Percentiles rank a stretch among this genome's conserved stretches.
Conservation (phyloP, 106 monocot species). For the Phalaenopsis aphrodite region DNA sequence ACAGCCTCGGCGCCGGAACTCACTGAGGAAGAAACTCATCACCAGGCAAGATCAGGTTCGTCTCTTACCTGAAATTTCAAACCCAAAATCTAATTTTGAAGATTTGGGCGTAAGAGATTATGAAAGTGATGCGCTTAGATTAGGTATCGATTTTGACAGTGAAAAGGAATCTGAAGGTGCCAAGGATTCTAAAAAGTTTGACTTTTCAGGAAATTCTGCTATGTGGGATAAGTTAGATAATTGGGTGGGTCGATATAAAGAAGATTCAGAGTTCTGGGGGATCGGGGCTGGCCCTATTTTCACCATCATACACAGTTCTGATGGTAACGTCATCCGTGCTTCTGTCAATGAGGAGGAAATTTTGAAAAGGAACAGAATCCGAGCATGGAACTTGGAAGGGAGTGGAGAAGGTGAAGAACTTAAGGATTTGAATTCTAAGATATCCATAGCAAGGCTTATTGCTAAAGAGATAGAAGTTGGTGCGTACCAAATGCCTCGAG, state of each 20-base stretch:
- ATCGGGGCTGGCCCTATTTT: constrained; percentile 49
- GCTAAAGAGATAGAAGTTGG: constrained; percentile 44
- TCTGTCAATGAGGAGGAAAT: constrained; percentile 48
- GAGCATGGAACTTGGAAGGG: constrained; percentile 13
- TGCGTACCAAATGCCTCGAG: constrained; percentile 18
- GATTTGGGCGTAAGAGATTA: neutral
- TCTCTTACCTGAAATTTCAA: neutral
- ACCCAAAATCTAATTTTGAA: neutral
- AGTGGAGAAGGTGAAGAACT: constrained; percentile 4
- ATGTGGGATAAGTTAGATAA: constrained; percentile 47
- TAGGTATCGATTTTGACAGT: constrained; percentile 7
- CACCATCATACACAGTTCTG: constrained; percentile 31
- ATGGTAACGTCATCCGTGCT: constrained; percentile 35
- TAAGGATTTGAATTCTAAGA: constrained; percentile 23
- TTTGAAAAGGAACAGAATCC: constrained; percentile 20
- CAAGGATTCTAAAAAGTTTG: neutral
- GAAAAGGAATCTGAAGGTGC: constrained; percentile 3
- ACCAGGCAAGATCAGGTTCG: constrained; percentile 23
- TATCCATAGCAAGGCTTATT: constrained; percentile 34
- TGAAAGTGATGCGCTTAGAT: neutral
- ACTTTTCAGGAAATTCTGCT: constrained; percentile 15
- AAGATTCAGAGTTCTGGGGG: constrained; percentile 61
- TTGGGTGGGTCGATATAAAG: constrained; percentile 49
- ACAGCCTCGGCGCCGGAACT: constrained; percentile 30
- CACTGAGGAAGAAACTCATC: constrained; percentile 49